Evolutionary conservation across 768 basidiomycete genomes (phyloP), one percentile per base, ranked within the genome.

Genomic region (Clitopilus passeckerianus): DNA sequence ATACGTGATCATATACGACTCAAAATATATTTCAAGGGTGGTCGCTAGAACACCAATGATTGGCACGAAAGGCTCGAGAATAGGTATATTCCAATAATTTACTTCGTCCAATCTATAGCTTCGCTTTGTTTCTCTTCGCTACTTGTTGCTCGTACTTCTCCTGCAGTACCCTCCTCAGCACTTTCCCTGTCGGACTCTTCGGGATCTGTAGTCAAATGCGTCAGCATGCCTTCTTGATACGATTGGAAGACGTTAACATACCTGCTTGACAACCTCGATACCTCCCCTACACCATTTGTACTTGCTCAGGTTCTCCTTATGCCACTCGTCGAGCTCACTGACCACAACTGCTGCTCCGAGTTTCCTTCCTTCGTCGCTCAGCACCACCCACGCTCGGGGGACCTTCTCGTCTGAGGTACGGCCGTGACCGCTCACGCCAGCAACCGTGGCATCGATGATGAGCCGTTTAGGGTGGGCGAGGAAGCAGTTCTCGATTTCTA

Each of bases 221-320:
- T 41, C 37, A 41, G 37, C 37, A 2, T n/a, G 30, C 14, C 44
- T 55, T 33, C 59, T 59, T 24, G 33, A 33, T 23, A 34, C 22
- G 0, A 16, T 7, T 20, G 9, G 12, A 27, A 61, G 60, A 57
- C 18, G 24, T 27, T 24, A 46, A 61, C 60, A 56, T 34, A 87
- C 90, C 78, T 86, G 75, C 55, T 80, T 72, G 5, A 91, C 80
- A 20, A 89, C 68, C 61, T 85, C 82, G 16, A 90, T 79, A 0
- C 91, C 91, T 4, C 91, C 91, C 8, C 87, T 74, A 56, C 91
- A 64, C 84, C 88, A 89, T 69, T 93, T 92, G 65, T 86, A 89
- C 68, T 80, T 85, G 73, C 88, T 90, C 58, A 92, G 70, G 60
- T 82, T 79, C 69, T 80, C 75, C 60, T 80, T 75, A 35, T 82